These are phyloP conservation scores for Vitis cinerea DNA, from an alignment of 164 flowering plant species.

Conservation along the genomic window DNA sequence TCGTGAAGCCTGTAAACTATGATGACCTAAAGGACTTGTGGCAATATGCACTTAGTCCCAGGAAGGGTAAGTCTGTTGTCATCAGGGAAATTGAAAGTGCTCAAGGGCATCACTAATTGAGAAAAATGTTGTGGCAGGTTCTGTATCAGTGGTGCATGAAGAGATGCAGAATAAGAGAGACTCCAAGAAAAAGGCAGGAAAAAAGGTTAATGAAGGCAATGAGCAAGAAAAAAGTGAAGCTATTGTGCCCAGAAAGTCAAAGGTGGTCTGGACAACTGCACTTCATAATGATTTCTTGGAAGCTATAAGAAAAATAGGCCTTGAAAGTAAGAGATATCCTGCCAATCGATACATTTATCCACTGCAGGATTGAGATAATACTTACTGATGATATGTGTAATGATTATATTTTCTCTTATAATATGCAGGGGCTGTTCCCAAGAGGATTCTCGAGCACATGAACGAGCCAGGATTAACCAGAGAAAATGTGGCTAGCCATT, in stretches of 20 bases:
- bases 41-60: conserved; percentile 1
- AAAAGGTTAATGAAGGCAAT: neutral
- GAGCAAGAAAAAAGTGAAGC: too few species aligned
- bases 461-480: conserved; percentile 10
- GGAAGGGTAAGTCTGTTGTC: too few species aligned
- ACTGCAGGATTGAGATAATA: too few species aligned
- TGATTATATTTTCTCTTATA: neutral
- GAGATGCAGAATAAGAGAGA: too few species aligned
- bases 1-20: conserved; percentile 4
- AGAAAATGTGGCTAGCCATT: conserved; percentile 16
- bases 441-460: conserved; percentile 15
- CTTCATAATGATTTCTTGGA: conserved; percentile 16
- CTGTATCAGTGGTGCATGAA: too few species aligned
- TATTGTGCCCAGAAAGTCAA: neutral
- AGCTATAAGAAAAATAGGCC: conserved; percentile 6
- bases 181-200: neutral
- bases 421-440: conserved; percentile 15
- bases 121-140: too few species aligned
- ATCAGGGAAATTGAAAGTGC: too few species aligned
- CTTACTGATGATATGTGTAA: too few species aligned
- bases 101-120: too few species aligned
- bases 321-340: conserved; percentile 12
- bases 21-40: conserved; percentile 6
- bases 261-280: conserved; percentile 10
- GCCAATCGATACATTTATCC: too few species aligned